phyloP scores from a whole-genome alignment of 2,329 filamentous ascomycete genomes.

The Tolypocladium inflatum region DNA sequence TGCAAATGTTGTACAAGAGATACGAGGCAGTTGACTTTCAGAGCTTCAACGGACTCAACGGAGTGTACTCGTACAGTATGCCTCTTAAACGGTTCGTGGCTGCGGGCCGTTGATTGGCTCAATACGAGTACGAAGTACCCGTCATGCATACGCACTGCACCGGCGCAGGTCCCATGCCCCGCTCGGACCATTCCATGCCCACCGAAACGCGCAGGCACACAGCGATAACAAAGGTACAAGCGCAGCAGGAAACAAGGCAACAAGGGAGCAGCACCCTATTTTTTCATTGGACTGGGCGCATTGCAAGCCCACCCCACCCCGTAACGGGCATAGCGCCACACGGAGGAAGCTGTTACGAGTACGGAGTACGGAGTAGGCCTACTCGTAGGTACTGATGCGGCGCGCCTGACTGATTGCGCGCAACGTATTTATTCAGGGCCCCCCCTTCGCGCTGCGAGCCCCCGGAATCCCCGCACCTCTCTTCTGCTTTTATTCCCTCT shows the following conservation, averaged over 20 bases:
- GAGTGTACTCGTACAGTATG: too few species aligned
- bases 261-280: not conserved
- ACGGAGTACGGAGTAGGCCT: too few species aligned
- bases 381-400: slow-evolving; percentile 8
- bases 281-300: not conserved
- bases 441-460: slow-evolving; percentile 11
- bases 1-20: too few species aligned
- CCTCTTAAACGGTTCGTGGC: too few species aligned
- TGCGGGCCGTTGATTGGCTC: too few species aligned
- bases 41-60: too few species aligned
- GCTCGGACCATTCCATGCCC: not conserved
- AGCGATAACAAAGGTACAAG: slow-evolving; percentile 2
- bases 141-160: not conserved
- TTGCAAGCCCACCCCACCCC: slow-evolving; percentile 5
- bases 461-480: slow-evolving; percentile 15
- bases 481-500: slow-evolving; percentile 12
- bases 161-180: not conserved
- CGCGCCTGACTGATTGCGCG: slow-evolving; percentile 23
- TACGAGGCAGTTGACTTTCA: too few species aligned
- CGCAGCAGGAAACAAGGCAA: not conserved
- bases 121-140: too few species aligned
- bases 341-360: slow-evolving; percentile 2
- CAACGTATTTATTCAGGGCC: slow-evolving; percentile 25
- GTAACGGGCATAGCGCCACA: slow-evolving; percentile 4
- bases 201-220: not conserved